Base-by-base conservation (phyloP, 2,329 filamentous ascomycete genomes). In the Aspergillus carbonarius region DNA sequence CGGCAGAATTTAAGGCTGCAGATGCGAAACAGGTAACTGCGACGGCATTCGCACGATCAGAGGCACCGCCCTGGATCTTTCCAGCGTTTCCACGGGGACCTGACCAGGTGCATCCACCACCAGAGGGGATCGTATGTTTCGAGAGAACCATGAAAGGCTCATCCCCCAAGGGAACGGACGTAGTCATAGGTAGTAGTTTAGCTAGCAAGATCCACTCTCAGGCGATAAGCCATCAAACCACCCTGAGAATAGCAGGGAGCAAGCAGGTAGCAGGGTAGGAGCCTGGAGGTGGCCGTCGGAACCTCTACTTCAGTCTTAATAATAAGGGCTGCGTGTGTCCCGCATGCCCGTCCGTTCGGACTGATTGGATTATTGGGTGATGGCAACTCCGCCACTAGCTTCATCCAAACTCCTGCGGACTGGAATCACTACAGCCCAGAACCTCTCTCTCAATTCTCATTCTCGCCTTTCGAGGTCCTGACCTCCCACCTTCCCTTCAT, bases 381-480 rank as follows among this genome's bases (percentile, higher is more conserved):
- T 59, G 51, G 37, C 53, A 60, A 65, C 64, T 66, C 64, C 64
- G 64, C 64, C 64, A 66, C 64, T 64, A 64, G 59, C 64, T 61
- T 61, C 60, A 52, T 49, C 25, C 50, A 54, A 54, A 61, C 57
- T 66, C 60, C 62, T 66, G 63, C 68, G 64, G 66, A 66, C 58
- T 59, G 62, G 58, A 54, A 51, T 34, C 51, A 27, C 39, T 35
- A 27, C 51, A 54, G 51, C 37, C 51, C 39, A 55, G 42, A 55
- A 32, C 49, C 58, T 57, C 54, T 55, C 25, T 44, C 27, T 27
- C 51, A 54, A 42, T 54, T 42, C 40, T 44, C 51, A 44, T 32
- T 54, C 37, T 44, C 40, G 25, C 68, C 69, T 69, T 64, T 66
- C 68, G 27, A 46, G 54, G 52, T 57, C 58, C 63, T 63, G 62